Evolutionary conservation across 768 basidiomycete species (phyloP).

Genomic region (Asterophora parasitica): DNA sequence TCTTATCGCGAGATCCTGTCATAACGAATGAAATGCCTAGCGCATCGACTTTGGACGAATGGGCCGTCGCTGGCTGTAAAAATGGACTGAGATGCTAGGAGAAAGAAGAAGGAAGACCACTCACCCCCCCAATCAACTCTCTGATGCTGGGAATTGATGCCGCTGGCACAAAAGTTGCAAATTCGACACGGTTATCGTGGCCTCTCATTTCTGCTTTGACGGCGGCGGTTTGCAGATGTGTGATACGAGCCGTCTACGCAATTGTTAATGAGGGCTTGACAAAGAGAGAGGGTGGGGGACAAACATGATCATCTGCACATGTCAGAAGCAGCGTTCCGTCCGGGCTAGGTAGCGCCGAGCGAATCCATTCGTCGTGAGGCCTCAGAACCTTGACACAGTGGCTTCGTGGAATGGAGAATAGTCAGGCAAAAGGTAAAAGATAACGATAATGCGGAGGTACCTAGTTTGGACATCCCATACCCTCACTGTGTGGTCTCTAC

Average conservation of each 20-base stretch:
- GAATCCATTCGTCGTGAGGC: conserved; percentile 68
- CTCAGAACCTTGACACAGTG: conserved; percentile 60
- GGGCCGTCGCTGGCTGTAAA: conserved; percentile 5
- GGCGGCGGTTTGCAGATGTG: conserved; percentile 55
- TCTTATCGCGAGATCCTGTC: conserved; percentile 73
- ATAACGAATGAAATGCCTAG: conserved; percentile 41
- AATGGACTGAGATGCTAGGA: background rate
- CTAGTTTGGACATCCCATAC: conserved; percentile 67
- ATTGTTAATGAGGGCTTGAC: background rate
- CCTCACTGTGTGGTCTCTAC: conserved; percentile 63
- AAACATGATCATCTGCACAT: conserved; percentile 65
- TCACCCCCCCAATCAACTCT: conserved; percentile 45
- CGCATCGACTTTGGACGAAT: conserved; percentile 5
- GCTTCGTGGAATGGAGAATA: conserved; percentile 25
- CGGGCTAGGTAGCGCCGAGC: conserved; percentile 38
- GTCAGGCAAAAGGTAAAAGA: background rate
- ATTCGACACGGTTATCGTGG: conserved; percentile 69
- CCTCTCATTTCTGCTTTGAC: conserved; percentile 64
- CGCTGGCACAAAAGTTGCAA: conserved; percentile 61
- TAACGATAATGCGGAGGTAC: conserved; percentile 30
- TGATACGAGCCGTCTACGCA: conserved; percentile 55
- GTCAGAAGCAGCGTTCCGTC: conserved; percentile 58
- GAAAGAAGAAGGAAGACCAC: background rate
- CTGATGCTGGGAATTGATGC: conserved; percentile 53
- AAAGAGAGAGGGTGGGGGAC: conserved; percentile 11